Conservation (phyloP, 78 protist genomes). For the Dictyostelium purpureum region DNA sequence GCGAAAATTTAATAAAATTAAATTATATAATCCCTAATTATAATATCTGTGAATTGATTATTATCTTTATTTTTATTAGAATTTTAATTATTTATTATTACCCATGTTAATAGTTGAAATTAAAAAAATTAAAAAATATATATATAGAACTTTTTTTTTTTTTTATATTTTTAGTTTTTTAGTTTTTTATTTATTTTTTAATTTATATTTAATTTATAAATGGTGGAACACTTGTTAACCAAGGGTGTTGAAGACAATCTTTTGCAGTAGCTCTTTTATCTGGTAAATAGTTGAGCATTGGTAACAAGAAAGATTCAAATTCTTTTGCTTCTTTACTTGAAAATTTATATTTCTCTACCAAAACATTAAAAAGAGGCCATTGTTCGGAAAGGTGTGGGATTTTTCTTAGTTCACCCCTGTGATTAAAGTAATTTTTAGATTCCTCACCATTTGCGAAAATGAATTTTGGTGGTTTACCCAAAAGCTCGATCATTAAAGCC, state of each 20-base stretch:
- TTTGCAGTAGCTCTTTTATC: slow-evolving; percentile 90
- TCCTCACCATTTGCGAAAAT: slow-evolving; percentile 33
- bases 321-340: slow-evolving; percentile 64
- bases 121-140: no score
- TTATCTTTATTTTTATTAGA: background rate
- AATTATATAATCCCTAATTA: background rate
- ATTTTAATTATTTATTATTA: background rate
- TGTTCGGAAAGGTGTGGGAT: slow-evolving; percentile 74
- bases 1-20: background rate
- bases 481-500: slow-evolving; percentile 76
- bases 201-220: background rate
- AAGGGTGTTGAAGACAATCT: slow-evolving; percentile 80
- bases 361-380: slow-evolving; percentile 89
- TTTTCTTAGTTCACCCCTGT: slow-evolving; percentile 87
- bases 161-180: background rate
- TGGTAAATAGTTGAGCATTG: slow-evolving; percentile 90
- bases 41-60: background rate
- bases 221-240: slow-evolving; percentile 46
- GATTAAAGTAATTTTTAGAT: slow-evolving; percentile 78
- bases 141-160: background rate
- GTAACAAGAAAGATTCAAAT: slow-evolving; percentile 87
- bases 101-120: background rate
- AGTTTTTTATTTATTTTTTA: background rate
- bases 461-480: slow-evolving; percentile 87
- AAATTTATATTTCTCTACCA: slow-evolving; percentile 87